Conservation (phyloP, 352 stramenopile genomes). For the Aphanomyces invadans region DNA sequence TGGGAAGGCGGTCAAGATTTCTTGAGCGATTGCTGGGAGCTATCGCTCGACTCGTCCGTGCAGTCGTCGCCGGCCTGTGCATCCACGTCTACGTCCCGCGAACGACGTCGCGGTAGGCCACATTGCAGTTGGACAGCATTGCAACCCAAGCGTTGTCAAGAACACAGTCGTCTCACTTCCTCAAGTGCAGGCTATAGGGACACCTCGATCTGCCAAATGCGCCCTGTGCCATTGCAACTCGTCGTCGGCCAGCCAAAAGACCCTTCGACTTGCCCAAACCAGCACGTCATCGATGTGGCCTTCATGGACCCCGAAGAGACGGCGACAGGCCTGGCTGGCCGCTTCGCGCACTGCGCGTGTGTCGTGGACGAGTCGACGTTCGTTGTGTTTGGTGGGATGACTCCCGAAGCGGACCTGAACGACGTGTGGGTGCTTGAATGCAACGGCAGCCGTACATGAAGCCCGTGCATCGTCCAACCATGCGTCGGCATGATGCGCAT, state of each 20-base stretch:
- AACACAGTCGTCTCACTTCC: too few species aligned
- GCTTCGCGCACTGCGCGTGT: constrained; percentile 16
- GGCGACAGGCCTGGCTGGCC: neutral
- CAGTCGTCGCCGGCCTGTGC: too few species aligned
- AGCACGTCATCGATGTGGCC: neutral
- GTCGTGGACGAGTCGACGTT: constrained; percentile 1
- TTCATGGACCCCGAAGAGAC: neutral
- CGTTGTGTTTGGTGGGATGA: constrained; percentile 24
- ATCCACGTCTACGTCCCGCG: too few species aligned
- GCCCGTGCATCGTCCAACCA: too few species aligned
- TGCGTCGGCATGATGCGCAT: too few species aligned
- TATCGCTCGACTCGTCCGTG: neutral
- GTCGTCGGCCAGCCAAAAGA: neutral
- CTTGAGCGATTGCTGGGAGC: constrained; percentile 15
- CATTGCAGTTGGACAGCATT: too few species aligned
- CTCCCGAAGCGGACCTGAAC: constrained; percentile 3
- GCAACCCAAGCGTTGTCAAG: too few species aligned
- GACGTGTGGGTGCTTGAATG: constrained; percentile 14
- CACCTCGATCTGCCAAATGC: too few species aligned
- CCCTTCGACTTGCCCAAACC: neutral
- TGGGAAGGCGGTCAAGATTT: constrained; percentile 22
- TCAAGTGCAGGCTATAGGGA: too few species aligned
- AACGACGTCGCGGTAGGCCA: too few species aligned
- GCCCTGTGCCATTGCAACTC: neutral
- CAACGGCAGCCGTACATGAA: too few species aligned